Percentiles rank a stretch among this genome's conserved stretches.
Evolutionary conservation across 345 rosid species (phyloP).

Genomic region (Eucalyptus regnans): DNA sequence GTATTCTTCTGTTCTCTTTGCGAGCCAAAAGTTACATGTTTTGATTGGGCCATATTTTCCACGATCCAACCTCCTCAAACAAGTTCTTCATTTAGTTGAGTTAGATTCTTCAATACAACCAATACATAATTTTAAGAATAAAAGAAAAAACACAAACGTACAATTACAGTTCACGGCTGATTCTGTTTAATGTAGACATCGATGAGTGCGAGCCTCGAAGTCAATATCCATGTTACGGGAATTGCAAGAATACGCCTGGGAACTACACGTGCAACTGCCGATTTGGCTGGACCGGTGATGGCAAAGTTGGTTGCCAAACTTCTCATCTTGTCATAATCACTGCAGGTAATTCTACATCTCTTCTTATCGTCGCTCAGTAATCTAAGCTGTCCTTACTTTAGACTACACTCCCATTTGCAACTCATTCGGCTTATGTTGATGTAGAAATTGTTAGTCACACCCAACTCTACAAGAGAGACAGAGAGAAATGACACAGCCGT

Average conservation of each 20-base stretch:
- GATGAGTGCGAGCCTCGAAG: background rate
- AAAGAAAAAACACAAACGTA: too few relatives aligned
- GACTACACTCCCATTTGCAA: rapidly evolving
- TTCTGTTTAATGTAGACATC: background rate
- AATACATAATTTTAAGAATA: too few relatives aligned
- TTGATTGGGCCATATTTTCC: background rate
- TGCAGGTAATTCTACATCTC: background rate
- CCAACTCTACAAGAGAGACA: background rate
- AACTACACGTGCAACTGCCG: background rate
- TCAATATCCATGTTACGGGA: background rate
- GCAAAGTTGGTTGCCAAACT: background rate
- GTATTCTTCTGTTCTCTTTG: background rate
- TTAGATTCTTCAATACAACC: background rate
- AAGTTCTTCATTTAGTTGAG: background rate
- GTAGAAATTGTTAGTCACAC: background rate
- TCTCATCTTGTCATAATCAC: background rate
- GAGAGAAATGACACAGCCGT: rapidly evolving
- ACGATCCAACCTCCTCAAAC: background rate
- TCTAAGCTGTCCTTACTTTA: background rate
- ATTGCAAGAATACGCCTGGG: background rate
- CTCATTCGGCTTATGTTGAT: too few relatives aligned
- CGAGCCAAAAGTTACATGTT: too few relatives aligned
- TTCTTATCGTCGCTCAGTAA: background rate
- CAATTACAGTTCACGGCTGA: rapidly evolving
- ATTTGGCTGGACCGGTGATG: background rate